A percentile compares a stretch with the other conserved stretches of the same genome.
Conservation (phyloP, 164 flowering plant genomes). For the Aristolochia fimbriata region DNA sequence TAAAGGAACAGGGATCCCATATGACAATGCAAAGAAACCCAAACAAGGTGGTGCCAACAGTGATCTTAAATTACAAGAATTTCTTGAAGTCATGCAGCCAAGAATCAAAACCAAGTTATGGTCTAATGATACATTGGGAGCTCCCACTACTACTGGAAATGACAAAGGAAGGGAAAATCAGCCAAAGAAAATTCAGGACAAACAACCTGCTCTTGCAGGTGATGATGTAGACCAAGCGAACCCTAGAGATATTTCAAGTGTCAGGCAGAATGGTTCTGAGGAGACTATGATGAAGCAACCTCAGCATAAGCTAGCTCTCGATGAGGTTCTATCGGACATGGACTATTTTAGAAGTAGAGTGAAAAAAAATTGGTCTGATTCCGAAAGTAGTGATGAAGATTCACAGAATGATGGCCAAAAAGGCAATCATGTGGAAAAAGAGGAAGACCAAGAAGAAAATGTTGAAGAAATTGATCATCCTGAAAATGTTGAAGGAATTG, state of each 20-base stretch:
- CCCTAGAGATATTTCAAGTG: neutral
- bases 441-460: constrained; percentile 8
- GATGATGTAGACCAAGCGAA: constrained; percentile 9
- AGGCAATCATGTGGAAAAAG: constrained; percentile 2
- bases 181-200: constrained; percentile 12
- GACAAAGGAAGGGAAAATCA: constrained; percentile 13
- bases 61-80: constrained; percentile 72
- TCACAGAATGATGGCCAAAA: constrained; percentile 11
- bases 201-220: constrained; percentile 16
- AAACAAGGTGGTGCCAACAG: constrained; percentile 24
- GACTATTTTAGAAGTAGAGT: constrained; percentile 84
- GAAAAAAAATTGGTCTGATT: constrained; percentile 76
- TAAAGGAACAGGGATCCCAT: constrained; percentile 12
- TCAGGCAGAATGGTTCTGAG: constrained; percentile 2
- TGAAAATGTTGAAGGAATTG: constrained; percentile 18
- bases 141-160: constrained; percentile 19
- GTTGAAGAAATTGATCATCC: constrained; percentile 15
- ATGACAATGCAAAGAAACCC: constrained; percentile 14
- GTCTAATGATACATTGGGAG: constrained; percentile 66
- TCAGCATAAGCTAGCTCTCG: constrained; percentile 15
- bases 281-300: constrained; percentile 11
- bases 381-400: constrained; percentile 38
- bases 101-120: constrained; percentile 70
- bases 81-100: constrained; percentile 81
- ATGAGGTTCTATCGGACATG: constrained; percentile 49